These are phyloP conservation scores for Trichomonas tenax DNA, from an alignment of 208 protist genomes.

Conservation along the genomic window DNA sequence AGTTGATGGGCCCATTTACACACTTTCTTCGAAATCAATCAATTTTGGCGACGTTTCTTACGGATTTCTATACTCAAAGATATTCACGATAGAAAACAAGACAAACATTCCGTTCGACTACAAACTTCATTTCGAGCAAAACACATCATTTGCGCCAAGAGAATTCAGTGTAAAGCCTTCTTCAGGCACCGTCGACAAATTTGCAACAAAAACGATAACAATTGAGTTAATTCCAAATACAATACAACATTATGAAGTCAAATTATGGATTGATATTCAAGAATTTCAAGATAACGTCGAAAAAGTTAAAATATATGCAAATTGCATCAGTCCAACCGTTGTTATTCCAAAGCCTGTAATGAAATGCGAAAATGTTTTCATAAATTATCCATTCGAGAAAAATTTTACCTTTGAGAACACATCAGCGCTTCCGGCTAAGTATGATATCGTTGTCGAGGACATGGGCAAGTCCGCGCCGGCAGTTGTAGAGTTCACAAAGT, in stretches of 20 bases:
- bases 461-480: neutral
- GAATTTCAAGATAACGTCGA: neutral
- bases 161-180: neutral
- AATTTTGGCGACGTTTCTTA: neutral
- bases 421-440: neutral
- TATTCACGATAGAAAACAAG: neutral
- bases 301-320: neutral
- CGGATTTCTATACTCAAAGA: neutral
- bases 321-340: neutral
- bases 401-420: neutral
- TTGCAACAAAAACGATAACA: neutral
- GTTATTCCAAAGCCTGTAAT: neutral
- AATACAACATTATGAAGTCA: neutral
- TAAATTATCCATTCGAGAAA: neutral
- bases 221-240: neutral
- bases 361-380: neutral
- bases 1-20: neutral
- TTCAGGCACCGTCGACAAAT: neutral
- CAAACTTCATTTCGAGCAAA: neutral
- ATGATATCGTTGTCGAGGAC: neutral
- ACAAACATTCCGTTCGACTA: constrained; percentile 1
- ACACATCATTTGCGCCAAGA: neutral
- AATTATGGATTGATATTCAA: neutral
- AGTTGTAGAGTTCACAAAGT: neutral
- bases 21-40: neutral